Percentiles rank a stretch among this genome's conserved stretches.
Conservation (phyloP, 148 eudicot species). For the Vaccinium corymbosum region DNA sequence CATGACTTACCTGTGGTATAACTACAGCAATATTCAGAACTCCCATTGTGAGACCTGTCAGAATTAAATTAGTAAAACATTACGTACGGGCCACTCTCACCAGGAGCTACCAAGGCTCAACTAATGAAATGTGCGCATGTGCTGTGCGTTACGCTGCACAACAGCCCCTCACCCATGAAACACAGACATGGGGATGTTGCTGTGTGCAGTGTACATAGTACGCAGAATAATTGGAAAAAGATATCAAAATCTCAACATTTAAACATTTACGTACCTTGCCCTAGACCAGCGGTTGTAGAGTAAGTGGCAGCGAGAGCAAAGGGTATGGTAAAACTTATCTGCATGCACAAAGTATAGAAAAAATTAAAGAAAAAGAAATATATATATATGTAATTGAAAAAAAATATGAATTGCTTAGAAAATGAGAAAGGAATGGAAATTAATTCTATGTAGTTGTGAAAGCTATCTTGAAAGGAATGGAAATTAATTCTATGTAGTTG, state of each 20-base stretch:
- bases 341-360: slow-evolving; percentile 13
- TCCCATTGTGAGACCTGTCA: slow-evolving; percentile 65
- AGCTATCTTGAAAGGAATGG: too few species aligned
- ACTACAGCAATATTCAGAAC: slow-evolving; percentile 70
- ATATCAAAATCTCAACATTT: not conserved
- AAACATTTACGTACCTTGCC: slow-evolving; percentile 49
- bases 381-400: too few species aligned
- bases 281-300: slow-evolving; percentile 54
- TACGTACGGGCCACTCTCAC: not conserved
- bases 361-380: not conserved
- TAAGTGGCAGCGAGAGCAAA: slow-evolving; percentile 80
- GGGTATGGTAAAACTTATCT: slow-evolving; percentile 69
- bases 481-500: too few species aligned
- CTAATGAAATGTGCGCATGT: not conserved
- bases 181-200: too few species aligned
- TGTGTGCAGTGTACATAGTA: too few species aligned
- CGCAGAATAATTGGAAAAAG: not conserved
- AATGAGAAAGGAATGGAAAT: too few species aligned
- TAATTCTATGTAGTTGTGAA: too few species aligned
- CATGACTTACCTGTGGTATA: slow-evolving; percentile 58
- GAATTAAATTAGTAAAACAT: not conserved
- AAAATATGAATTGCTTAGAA: too few species aligned
- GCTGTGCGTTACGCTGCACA: too few species aligned
- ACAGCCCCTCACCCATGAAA: too few species aligned
- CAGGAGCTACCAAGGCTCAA: not conserved